Evolutionary conservation across 164 flowering plant genomes (phyloP), one percentile per base, ranked within the genome.

Genomic region (Vitis riparia): DNA sequence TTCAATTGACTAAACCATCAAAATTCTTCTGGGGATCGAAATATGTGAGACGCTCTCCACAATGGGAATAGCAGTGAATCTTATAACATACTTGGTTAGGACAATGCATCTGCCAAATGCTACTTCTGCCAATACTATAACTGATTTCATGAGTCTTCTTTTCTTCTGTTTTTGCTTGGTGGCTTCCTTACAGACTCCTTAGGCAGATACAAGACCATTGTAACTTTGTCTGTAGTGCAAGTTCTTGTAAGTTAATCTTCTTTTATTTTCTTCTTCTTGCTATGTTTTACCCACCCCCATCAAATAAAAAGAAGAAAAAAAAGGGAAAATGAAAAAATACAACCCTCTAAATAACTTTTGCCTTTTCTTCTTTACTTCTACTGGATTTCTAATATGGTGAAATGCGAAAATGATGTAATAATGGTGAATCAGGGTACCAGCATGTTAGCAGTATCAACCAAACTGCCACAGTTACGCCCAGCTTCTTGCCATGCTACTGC

Each of bases 61-160:
- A 0, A 89, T 94, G 91, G 99, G 95, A 68, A 92, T 95, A 59
- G 97, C 93, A 17, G 98, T 95, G 65, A 95, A 95, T 78, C 82
- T 94, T 7, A 97, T 94, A 77, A 94, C 97, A 11, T 95, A 92
- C 77, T 73, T 95, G 72, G 66, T 50, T 47, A 87, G 90, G 30
- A 89, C 93, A 11, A 87, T 95, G 96, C 97, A 90, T 77, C 80
- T 91, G 12, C 88, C 93, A 0, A 92, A 94, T 66, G 75, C 97
- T 14, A 78, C 86, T 15, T 84, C 99, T 2, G 97, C 98, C 17
- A 92, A 89, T 51, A 79, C 77, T 9, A 97, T 94, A 1, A 89
- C 98, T 0, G 91, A 92, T 69, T 95, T 89, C 69, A 71, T 91
- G 91, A 98, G 99, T 66, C 97, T 0, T 87, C 90, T 1, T 92